These are phyloP conservation scores for Pestalotiopsis sp. DNA, from an alignment of 2,329 filamentous ascomycete genomes.

Conservation along the genomic window DNA sequence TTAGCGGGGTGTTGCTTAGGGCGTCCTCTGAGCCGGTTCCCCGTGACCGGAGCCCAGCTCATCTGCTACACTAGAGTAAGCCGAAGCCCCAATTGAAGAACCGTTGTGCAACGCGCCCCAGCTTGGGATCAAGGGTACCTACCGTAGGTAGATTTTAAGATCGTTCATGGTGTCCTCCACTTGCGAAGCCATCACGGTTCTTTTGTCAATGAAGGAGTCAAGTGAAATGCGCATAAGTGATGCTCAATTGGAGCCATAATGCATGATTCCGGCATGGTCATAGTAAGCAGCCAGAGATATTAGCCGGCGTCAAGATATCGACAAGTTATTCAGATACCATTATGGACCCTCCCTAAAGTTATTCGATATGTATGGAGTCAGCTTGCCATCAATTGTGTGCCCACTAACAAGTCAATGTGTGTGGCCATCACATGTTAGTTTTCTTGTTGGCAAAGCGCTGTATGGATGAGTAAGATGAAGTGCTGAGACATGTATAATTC, in stretches of 20 bases:
- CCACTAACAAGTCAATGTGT: neutral
- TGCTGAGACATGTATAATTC: neutral
- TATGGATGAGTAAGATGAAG: neutral
- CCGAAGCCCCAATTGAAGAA: neutral
- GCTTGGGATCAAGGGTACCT: neutral
- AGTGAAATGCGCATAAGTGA: neutral
- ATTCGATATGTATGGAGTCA: no score
- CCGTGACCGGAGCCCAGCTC: constrained; percentile 1
- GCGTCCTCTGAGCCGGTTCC: neutral
- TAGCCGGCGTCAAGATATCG: neutral
- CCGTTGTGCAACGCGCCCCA: neutral
- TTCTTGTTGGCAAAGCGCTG: neutral
- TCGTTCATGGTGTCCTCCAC: neutral
- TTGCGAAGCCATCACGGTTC: neutral
- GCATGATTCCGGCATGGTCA: neutral
- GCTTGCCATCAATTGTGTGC: no score
- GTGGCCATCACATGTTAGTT: neutral
- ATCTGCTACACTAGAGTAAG: neutral
- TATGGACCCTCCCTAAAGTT: no score
- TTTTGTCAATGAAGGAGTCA: neutral
- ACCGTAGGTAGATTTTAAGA: neutral
- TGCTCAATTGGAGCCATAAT: neutral
- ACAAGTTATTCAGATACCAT: neutral
- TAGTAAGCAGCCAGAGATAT: neutral
- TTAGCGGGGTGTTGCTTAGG: neutral